Evolutionary conservation across 352 stramenopile genomes (phyloP).

Genomic region (Phytophthora cactorum): DNA sequence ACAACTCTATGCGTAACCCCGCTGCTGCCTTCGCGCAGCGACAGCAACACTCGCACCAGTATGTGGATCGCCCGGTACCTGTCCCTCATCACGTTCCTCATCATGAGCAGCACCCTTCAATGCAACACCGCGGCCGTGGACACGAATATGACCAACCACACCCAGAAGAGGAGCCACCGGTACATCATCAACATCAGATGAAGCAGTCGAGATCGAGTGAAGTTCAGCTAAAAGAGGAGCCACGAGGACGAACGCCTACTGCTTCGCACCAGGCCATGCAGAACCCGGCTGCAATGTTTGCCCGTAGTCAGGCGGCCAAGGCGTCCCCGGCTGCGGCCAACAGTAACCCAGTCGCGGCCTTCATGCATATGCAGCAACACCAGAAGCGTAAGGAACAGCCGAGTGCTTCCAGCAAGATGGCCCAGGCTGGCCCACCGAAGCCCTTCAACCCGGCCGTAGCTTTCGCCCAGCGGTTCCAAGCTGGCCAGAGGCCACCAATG

Average conservation of each 20-base stretch:
- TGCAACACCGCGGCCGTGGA: conserved; percentile 14
- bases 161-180: conserved; percentile 35
- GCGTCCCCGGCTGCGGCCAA: conserved; percentile 11
- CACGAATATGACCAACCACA: conserved; percentile 41
- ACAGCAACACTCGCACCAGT: conserved; percentile 39
- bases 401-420: conserved; percentile 15
- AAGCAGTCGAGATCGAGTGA: conserved; percentile 20
- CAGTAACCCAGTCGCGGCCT: conserved; percentile 58
- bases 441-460: conserved; percentile 57
- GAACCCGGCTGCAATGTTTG: conserved; percentile 72
- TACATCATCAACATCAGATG: conserved; percentile 24
- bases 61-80: conserved; percentile 21
- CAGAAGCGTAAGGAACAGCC: conserved; percentile 36
- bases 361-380: conserved; percentile 63
- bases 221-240: conserved; percentile 21
- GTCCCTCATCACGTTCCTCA: conserved; percentile 28
- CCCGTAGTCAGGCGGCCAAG: conserved; percentile 48
- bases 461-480: conserved; percentile 66
- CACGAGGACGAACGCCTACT: conserved; percentile 14
- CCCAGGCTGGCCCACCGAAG: conserved; percentile 25
- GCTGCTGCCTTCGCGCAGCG: conserved; percentile 52
- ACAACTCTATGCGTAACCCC: conserved; percentile 39
- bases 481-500: conserved; percentile 51
- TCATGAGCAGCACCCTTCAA: conserved; percentile 18
- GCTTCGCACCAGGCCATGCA: conserved; percentile 24